Percentiles rank a stretch among this genome's conserved stretches.
phyloP scores from a whole-genome alignment of 192 early-diverging fungal species.

The Umbelopsis isabellina region DNA sequence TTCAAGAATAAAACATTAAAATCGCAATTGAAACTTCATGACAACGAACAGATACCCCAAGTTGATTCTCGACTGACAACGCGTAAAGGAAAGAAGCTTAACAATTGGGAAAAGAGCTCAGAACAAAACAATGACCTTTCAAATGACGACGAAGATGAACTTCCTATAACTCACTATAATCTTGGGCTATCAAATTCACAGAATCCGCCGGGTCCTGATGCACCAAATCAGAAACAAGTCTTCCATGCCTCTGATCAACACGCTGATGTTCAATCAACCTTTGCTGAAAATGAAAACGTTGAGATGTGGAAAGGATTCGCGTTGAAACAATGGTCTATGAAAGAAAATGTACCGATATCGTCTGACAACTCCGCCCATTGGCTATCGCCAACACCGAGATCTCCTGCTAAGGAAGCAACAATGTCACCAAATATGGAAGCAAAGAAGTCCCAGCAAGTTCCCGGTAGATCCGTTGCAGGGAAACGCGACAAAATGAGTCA shows the following conservation, averaged over 20 bases:
- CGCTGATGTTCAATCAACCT: not conserved
- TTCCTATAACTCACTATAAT: not conserved
- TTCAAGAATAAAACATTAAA: not conserved
- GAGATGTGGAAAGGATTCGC: constrained; percentile 18
- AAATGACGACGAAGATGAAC: not conserved
- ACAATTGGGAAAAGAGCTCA: not conserved
- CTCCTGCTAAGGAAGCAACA: not conserved
- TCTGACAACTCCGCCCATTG: not conserved
- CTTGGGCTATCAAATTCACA: not conserved
- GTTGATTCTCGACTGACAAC: not conserved
- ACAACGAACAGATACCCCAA: too few relatives aligned
- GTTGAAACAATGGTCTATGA: not conserved
- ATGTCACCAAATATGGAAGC: not conserved
- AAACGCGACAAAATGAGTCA: not conserved
- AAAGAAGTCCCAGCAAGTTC: not conserved
- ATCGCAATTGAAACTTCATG: too few relatives aligned
- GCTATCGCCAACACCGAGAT: not conserved
- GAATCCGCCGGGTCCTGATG: not conserved
- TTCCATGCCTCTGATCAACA: not conserved
- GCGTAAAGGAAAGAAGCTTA: not conserved
- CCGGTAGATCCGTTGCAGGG: not conserved
- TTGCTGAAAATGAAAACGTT: constrained; percentile 1
- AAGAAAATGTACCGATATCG: not conserved
- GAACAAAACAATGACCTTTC: not conserved
- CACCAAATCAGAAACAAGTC: not conserved